These are phyloP conservation scores for Candida mattraensis DNA, from an alignment of 805 yeast species.

Conservation along the genomic window DNA sequence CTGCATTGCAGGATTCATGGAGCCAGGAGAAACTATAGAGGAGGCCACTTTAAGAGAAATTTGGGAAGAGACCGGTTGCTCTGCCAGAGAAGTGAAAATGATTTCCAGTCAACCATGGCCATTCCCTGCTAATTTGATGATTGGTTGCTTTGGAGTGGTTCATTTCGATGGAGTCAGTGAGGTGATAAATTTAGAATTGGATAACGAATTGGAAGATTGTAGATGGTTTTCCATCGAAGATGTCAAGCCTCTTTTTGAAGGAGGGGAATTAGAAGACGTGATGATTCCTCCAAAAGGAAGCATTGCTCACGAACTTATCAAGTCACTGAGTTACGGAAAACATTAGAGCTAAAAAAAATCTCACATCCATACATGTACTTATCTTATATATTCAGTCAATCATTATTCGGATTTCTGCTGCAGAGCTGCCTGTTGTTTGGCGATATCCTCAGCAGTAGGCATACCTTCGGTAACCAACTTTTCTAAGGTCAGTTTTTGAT, in stretches of 20 bases:
- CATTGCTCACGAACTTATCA: slow-evolving; percentile 45
- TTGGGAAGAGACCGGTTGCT: slow-evolving; percentile 94
- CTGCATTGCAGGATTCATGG: slow-evolving; percentile 94
- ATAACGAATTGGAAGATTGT: slow-evolving; percentile 83
- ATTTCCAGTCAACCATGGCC: slow-evolving; percentile 96
- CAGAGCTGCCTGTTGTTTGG: slow-evolving; percentile 34
- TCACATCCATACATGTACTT: slow-evolving; percentile 2
- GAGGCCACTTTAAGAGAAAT: slow-evolving; percentile 84
- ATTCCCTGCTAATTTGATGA: slow-evolving; percentile 89
- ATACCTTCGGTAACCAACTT: slow-evolving; percentile 82
- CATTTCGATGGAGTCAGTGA: slow-evolving; percentile 67
- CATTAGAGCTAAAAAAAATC: slow-evolving; percentile 1
- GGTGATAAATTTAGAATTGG: slow-evolving; percentile 70
- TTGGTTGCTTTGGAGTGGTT: slow-evolving; percentile 86
- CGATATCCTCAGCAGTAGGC: slow-evolving; percentile 69
- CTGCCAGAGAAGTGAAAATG: slow-evolving; percentile 54
- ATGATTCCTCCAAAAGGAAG: slow-evolving; percentile 43
- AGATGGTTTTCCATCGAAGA: slow-evolving; percentile 72
- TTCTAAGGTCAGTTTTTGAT: slow-evolving; percentile 80
- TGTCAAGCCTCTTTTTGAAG: slow-evolving; percentile 34
- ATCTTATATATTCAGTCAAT: slow-evolving; percentile 3
- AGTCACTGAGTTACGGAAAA: slow-evolving; percentile 7
- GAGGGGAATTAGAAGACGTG: slow-evolving; percentile 29
- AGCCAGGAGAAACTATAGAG: slow-evolving; percentile 91
- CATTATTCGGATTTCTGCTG: slow-evolving; percentile 10